Evolutionary conservation across 2,329 filamentous ascomycete species (phyloP), one percentile per base, ranked within the genome.

Genomic region (Aspergillus luchuensis): DNA sequence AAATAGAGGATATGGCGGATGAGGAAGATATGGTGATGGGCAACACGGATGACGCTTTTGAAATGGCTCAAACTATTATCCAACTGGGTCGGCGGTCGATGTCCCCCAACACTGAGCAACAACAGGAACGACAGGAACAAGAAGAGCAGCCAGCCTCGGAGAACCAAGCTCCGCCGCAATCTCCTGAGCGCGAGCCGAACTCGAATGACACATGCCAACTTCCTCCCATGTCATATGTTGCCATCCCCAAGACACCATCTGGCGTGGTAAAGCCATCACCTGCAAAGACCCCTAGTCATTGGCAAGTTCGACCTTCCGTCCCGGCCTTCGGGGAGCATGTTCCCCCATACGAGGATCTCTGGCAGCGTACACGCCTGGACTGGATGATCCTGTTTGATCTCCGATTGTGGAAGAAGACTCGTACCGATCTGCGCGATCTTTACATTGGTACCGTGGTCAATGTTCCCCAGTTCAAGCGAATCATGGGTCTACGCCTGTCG

Each of bases 391-490:
- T 99, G 8, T 99, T 97, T 73, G 95, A 99, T 74, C 79, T 99
- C 55, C 85, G 95, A 45, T 87, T 99, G 84, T 99, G 95, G 95
- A 99, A 99, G 78, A 95, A 92, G 74, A 86, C 96, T 33, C 88
- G 95, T 59, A 92, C 94, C 53, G 91, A 96, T 72, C 84, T 99
- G 59, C 89, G 95, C 33, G 91, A 97, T 64, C 85, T 99, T 1
- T 98, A 97, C 77, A 97, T 99, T 69, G 95, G 91, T 52, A 99
- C 95, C 0, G 92, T 99, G 5, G 93, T 99, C 51, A 92, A 91
- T 5, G 92, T 99, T 57, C 94, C 95, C 4, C 87, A 96, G 72
- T 99, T 99, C 84, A 99, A 99, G 79, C 89, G 94, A 19, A 87
- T 99, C 8, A 82, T 99, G 58, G 93, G 94, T 2, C 81, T 99